These are phyloP conservation scores for Agapanthus africanus DNA, from an alignment of 106 monocot species.

Conservation along the genomic window DNA sequence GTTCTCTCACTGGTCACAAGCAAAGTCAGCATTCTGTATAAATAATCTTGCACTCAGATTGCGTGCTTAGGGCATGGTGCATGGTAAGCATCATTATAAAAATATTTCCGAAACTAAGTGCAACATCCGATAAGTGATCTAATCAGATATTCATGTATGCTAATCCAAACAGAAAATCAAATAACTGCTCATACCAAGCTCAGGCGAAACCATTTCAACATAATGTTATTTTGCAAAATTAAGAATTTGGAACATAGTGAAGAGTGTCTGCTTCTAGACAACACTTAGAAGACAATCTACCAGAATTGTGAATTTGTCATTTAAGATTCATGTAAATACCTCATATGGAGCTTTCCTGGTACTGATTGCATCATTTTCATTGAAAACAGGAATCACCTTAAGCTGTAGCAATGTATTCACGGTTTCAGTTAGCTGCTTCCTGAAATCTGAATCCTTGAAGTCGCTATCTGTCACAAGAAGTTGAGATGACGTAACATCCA, in stretches of 20 bases:
- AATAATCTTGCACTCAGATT: background rate
- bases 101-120: background rate
- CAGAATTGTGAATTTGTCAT: background rate
- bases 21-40: background rate
- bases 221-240: background rate
- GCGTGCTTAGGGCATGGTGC: background rate
- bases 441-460: conserved; percentile 61
- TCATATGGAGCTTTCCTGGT: conserved; percentile 88
- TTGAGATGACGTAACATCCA: conserved; percentile 73
- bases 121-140: background rate
- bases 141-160: background rate
- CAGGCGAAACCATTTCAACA: background rate
- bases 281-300: background rate
- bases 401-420: conserved; percentile 56
- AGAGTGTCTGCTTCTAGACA: background rate
- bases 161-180: background rate
- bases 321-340: conserved; percentile 22
- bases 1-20: background rate
- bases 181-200: background rate
- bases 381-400: conserved; percentile 77
- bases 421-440: conserved; percentile 62
- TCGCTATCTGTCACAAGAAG: conserved; percentile 91
- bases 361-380: conserved; percentile 96
- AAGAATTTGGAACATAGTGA: background rate
- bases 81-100: background rate